Conservation (phyloP, 345 rosid genomes). For the Syzygium grande region DNA sequence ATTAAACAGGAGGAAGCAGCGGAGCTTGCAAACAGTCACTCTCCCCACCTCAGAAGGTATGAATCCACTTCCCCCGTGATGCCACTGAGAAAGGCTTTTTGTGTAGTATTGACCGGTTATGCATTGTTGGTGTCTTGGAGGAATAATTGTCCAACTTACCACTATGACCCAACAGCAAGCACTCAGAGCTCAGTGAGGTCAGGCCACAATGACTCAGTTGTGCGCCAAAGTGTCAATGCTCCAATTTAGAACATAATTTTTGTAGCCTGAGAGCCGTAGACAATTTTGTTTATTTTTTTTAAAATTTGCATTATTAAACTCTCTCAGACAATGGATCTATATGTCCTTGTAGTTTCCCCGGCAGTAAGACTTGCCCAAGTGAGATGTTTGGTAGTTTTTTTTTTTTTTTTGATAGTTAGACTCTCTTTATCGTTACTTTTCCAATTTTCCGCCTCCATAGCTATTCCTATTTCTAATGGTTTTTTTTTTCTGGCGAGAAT, state of each 20-base stretch:
- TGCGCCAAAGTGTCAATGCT: neutral
- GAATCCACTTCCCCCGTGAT: neutral
- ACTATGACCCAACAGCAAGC: neutral
- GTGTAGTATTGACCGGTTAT: neutral
- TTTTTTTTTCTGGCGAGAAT: too few relatives aligned
- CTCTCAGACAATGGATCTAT: neutral
- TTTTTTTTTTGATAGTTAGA: too few relatives aligned
- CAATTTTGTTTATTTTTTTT: neutral
- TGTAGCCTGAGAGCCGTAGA: neutral
- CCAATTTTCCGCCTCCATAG: neutral
- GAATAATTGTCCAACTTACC: neutral
- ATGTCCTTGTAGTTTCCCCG: neutral
- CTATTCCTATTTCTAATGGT: neutral
- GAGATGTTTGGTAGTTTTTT: neutral
- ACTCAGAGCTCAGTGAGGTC: neutral
- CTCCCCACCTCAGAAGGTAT: neutral
- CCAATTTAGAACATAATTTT: neutral
- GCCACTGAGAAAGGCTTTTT: neutral
- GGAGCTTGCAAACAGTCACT: neutral
- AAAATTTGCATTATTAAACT: neutral
- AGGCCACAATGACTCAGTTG: neutral
- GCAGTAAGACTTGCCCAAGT: neutral
- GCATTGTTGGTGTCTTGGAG: neutral
- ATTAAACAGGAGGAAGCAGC: neutral
- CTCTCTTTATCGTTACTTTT: neutral